These are phyloP conservation scores for Blastomyces gilchristii DNA, from an alignment of 2,329 filamentous ascomycete genomes.

Conservation along the genomic window DNA sequence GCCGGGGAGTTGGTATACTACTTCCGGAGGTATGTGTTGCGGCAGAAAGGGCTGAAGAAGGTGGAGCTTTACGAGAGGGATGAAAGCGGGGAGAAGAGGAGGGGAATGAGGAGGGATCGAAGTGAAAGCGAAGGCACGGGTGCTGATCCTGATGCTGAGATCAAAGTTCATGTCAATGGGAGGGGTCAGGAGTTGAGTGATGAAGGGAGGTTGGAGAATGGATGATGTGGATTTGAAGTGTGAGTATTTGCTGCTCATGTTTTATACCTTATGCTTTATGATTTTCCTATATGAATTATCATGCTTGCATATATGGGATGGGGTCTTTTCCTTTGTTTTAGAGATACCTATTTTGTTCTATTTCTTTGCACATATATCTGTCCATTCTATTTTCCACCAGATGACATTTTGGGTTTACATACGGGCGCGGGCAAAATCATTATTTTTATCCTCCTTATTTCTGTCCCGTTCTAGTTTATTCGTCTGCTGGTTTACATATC, in stretches of 20 bases:
- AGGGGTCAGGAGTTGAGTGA: conserved; percentile 3
- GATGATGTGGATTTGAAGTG: background rate
- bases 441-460: background rate
- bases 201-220: conserved; percentile 18
- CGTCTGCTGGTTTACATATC: background rate
- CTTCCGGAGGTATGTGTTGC: conserved; percentile 27
- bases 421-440: background rate
- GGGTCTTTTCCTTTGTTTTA: background rate
- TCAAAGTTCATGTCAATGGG: background rate
- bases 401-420: background rate
- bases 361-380: conserved; percentile 2
- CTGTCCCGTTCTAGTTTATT: conserved; percentile 12
- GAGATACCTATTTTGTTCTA: conserved; percentile 2
- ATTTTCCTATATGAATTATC: background rate
- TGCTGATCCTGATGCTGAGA: background rate
- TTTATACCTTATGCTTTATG: background rate
- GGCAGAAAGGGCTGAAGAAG: conserved; percentile 30
- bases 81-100: background rate
- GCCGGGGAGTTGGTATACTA: conserved; percentile 31
- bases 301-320: background rate
- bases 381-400: background rate
- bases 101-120: background rate
- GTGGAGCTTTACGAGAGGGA: conserved; percentile 28
- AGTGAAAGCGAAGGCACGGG: background rate
- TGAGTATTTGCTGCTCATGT: background rate